phyloP scores from a whole-genome alignment of 1,284 basidiomycete species.

The Kalmanozyma brasiliensis region DNA sequence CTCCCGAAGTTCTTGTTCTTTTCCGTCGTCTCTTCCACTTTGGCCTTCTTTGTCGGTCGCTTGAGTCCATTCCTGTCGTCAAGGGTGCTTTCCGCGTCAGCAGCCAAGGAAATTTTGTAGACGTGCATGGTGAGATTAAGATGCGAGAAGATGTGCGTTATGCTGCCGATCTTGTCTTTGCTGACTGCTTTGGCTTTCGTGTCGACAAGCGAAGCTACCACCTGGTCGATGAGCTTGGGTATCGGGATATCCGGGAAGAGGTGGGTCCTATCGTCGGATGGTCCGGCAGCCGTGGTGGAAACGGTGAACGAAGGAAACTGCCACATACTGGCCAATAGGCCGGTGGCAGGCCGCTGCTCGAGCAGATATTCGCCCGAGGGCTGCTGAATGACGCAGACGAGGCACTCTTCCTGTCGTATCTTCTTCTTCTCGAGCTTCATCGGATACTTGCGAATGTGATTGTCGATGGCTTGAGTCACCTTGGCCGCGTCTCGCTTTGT shows the following conservation, averaged over 20 bases:
- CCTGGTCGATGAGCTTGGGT: constrained; percentile 18
- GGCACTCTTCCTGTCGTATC: constrained; percentile 83
- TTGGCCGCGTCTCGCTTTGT: not conserved
- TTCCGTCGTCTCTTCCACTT: not conserved
- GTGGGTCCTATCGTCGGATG: constrained; percentile 1
- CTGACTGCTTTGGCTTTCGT: not conserved
- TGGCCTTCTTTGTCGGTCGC: not conserved
- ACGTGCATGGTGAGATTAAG: constrained; percentile 88
- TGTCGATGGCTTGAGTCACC: constrained; percentile 16
- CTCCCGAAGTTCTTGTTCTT: constrained; percentile 44
- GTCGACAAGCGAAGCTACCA: constrained; percentile 15
- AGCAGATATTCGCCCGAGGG: constrained; percentile 17
- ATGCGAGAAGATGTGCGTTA: constrained; percentile 88
- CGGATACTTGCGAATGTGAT: constrained; percentile 78
- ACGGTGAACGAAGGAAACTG: constrained; percentile 60
- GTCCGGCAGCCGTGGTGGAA: constrained; percentile 25
- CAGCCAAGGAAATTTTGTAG: constrained; percentile 63
- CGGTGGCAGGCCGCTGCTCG: constrained; percentile 41
- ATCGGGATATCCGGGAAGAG: constrained; percentile 6
- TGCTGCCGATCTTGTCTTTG: constrained; percentile 58
- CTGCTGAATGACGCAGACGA: constrained; percentile 77
- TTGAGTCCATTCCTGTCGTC: not conserved
- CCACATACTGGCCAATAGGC: constrained; percentile 60
- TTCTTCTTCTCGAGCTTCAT: constrained; percentile 88
- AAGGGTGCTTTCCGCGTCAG: not conserved